Base-by-base conservation (phyloP, 1,139 yeast species). In the Wickerhamiella infanticola region DNA sequence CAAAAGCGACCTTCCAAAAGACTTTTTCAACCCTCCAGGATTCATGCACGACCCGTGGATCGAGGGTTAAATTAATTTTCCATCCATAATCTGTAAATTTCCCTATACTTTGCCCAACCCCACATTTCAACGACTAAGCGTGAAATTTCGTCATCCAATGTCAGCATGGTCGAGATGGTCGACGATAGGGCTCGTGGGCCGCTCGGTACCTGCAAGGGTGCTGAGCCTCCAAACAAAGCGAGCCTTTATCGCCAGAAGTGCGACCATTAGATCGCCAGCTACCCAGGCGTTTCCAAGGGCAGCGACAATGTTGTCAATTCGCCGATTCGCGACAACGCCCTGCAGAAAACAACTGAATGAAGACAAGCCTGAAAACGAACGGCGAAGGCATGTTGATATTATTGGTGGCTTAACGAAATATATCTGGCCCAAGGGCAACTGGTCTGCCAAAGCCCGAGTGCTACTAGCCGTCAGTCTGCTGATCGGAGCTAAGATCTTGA, bases 341-440 rank as follows among this genome's bases (percentile, higher is more conserved):
- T 33, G n/a, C 35, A 11, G 39, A 18, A n/a, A 3, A 40, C 35
- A 31, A 13, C 38, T 11, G 35, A 39, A 9, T 43, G 18, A 45
- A 45, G 35, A 24, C 39, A 8, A 18, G 18, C 46, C 45, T 24
- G 38, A 39, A 25, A 36, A 39, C n/a, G 49, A 26, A 24, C 11
- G 27, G 24, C 37, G 40, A 23, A 39, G 47, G 24, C 52, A 50
- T 35, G 39, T 35, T 11, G 29, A 35, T 9, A 63, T 63, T 37
- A 45, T 63, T 24, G 48, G 50, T n/a, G 57, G 60, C 37, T 51
- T 88, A 43, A 58, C 82, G 53, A 68, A 76, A 39, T 90, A 94
- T 49, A 73, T 90, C 26, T 90, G 99, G 99, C 99, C 99, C 26
- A 65, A 67, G 51, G 75, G 76, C 53, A 80, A 83, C 52, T 67